Percentiles rank a stretch among this genome's conserved stretches.
phyloP scores from a whole-genome alignment of 345 rosid genomes.

The Corchorus olitorius region DNA sequence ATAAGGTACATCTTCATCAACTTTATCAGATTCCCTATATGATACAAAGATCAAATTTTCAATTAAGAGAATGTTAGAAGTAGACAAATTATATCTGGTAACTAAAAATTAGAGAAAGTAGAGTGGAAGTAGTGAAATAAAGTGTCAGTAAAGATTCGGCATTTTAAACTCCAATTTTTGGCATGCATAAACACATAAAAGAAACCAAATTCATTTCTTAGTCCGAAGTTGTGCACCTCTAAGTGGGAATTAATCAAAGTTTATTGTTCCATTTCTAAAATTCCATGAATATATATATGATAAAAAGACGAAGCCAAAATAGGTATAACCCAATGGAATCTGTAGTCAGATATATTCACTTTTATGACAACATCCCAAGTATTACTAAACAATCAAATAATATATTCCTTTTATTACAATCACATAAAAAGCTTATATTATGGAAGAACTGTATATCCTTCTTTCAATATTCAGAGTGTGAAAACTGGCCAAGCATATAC shows the following conservation, averaged over 20 bases:
- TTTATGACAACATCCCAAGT: neutral
- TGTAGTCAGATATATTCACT: neutral
- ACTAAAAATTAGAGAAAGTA: neutral
- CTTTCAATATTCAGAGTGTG: neutral
- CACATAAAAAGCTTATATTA: no score
- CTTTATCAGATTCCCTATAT: conserved; percentile 69
- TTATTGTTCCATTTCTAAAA: no score
- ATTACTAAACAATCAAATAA: neutral
- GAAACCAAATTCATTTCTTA: no score
- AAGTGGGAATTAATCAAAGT: no score
- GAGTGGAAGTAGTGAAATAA: neutral
- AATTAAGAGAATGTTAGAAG: neutral
- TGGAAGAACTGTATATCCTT: neutral
- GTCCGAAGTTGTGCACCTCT: no score
- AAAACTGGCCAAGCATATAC: neutral
- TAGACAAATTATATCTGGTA: no score
- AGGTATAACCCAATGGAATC: neutral
- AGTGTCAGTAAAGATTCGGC: neutral
- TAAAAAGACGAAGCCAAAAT: no score
- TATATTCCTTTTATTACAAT: neutral
- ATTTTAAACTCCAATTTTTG: no score
- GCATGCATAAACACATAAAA: no score
- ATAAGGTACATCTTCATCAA: conserved; percentile 53
- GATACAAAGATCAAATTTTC: neutral
- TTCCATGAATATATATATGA: no score